Percentiles rank a stretch among this genome's conserved stretches.
Evolutionary conservation across 805 yeast genomes (phyloP).

Genomic region (Starmerella potacharoeniae): DNA sequence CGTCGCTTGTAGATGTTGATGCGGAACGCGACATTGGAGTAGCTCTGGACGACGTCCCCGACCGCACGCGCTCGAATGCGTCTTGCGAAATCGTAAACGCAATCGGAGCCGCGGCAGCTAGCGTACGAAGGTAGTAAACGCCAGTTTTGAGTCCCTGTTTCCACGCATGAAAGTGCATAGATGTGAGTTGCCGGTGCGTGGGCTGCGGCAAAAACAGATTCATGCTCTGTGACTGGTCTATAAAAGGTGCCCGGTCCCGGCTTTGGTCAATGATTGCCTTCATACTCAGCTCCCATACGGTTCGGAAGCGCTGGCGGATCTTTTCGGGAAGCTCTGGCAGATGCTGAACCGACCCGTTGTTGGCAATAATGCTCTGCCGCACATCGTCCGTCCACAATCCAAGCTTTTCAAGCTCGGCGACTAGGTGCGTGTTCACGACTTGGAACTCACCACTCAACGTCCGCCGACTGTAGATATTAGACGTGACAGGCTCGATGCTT

Average conservation of each 20-base stretch:
- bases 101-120: constrained; percentile 90
- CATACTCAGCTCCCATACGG: constrained; percentile 92
- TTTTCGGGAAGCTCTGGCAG: constrained; percentile 59
- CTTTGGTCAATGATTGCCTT: constrained; percentile 71
- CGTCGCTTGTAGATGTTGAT: not conserved
- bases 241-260: constrained; percentile 55
- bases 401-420: constrained; percentile 63
- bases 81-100: constrained; percentile 61
- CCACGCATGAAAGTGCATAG: constrained; percentile 98
- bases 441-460: constrained; percentile 88
- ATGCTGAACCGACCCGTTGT: constrained; percentile 74
- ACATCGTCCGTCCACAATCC: constrained; percentile 69
- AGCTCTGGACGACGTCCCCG: not conserved
- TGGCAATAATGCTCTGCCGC: constrained; percentile 59
- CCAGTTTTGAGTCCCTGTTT: constrained; percentile 94
- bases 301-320: constrained; percentile 59
- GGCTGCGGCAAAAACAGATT: constrained; percentile 78
- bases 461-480: constrained; percentile 77
- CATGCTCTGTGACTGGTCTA: constrained; percentile 86
- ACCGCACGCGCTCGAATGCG: constrained; percentile 8
- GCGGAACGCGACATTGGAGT: not conserved
- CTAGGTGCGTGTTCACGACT: constrained; percentile 69
- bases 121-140: constrained; percentile 89
- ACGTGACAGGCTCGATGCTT: constrained; percentile 88
- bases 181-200: constrained; percentile 84